These are phyloP conservation scores for Suhomyces prunicola DNA, from an alignment of 805 yeast species.

Conservation along the genomic window DNA sequence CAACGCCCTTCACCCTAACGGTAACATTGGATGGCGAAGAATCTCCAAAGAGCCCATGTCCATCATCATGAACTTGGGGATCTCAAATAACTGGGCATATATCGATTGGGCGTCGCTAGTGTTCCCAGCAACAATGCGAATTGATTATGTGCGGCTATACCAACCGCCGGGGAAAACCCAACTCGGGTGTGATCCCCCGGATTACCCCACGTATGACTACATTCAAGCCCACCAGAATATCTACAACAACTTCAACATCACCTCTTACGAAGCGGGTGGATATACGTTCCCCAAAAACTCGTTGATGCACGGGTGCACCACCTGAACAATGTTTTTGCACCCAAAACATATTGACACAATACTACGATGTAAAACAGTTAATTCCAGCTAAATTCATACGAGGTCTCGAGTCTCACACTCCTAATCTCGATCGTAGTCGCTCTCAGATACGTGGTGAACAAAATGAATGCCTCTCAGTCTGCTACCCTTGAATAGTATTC, in stretches of 20 bases:
- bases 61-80: conserved; percentile 37
- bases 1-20: conserved; percentile 80
- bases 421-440: no score
- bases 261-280: conserved; percentile 76
- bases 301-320: conserved; percentile 1
- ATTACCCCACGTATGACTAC: conserved; percentile 82
- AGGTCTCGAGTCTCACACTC: no score
- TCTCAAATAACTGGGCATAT: conserved; percentile 39
- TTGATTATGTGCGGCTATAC: conserved; percentile 89
- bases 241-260: conserved; percentile 64
- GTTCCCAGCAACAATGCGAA: conserved; percentile 74
- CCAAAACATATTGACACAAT: not conserved
- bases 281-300: conserved; percentile 27
- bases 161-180: conserved; percentile 67
- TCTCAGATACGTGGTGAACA: no score
- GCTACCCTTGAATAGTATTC: no score
- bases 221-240: conserved; percentile 68
- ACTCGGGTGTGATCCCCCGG: conserved; percentile 82
- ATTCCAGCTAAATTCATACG: no score
- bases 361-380: not conserved
- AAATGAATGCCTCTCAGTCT: no score
- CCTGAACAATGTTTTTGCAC: not conserved
- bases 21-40: conserved; percentile 81
- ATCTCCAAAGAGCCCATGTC: conserved; percentile 78
- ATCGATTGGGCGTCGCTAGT: conserved; percentile 44